phyloP scores from a whole-genome alignment of 768 basidiomycete species.

The Boletellus sp. region DNA sequence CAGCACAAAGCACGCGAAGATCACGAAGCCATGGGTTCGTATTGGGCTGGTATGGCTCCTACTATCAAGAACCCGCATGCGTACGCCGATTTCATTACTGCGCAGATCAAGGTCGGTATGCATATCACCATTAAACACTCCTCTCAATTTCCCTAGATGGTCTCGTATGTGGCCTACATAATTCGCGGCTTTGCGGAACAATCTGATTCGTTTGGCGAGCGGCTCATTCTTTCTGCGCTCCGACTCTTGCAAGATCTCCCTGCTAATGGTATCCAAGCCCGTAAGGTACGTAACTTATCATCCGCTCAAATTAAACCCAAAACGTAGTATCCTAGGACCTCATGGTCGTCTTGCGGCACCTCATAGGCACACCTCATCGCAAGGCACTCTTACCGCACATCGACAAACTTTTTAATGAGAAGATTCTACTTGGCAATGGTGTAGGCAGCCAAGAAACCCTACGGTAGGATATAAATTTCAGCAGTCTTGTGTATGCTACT shows the following conservation, averaged over 20 bases:
- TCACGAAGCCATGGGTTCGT: constrained; percentile 74
- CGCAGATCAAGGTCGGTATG: constrained; percentile 78
- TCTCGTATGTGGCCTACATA: constrained; percentile 90
- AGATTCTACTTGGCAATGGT: constrained; percentile 80
- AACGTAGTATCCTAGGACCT: constrained; percentile 57
- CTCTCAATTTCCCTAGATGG: constrained; percentile 50
- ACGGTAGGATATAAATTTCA: constrained; percentile 42
- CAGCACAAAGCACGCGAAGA: constrained; percentile 76
- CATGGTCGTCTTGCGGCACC: constrained; percentile 88
- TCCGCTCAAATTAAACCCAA: background rate
- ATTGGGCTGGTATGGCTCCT: constrained; percentile 80
- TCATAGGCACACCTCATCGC: constrained; percentile 75
- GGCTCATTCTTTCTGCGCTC: constrained; percentile 72
- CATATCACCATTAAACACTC: background rate
- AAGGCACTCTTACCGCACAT: constrained; percentile 76
- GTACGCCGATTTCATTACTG: constrained; percentile 80
- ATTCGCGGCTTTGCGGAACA: constrained; percentile 66
- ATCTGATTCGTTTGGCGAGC: constrained; percentile 73
- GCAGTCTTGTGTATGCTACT: background rate
- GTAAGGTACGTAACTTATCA: constrained; percentile 54
- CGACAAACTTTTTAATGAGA: constrained; percentile 88
- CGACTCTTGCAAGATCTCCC: constrained; percentile 95
- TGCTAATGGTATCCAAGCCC: constrained; percentile 70
- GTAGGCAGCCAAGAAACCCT: constrained; percentile 84
- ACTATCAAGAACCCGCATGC: constrained; percentile 67